phyloP scores from a whole-genome alignment of 805 yeast species.

The Kodamaea neixiangensis region DNA sequence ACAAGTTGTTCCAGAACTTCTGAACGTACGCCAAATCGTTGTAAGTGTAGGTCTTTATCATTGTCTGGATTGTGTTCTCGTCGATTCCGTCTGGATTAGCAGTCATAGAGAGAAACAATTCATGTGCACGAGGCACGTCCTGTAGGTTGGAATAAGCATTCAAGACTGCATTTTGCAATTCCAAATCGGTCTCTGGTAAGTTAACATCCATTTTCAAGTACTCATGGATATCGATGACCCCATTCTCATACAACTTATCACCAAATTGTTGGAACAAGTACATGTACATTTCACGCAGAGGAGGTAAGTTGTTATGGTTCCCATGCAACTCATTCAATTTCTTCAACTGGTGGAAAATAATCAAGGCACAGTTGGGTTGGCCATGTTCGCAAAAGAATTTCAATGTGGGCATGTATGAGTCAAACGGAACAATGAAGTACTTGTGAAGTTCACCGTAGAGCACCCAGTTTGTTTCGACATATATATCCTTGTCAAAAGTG shows the following conservation, averaged over 20 bases:
- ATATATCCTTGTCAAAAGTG: conserved; percentile 28
- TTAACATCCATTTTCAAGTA: conserved; percentile 61
- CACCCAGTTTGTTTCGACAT: conserved; percentile 54
- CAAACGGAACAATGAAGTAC: conserved; percentile 58
- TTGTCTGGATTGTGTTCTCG: conserved; percentile 63
- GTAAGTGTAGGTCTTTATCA: conserved; percentile 63
- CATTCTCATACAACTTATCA: conserved; percentile 57
- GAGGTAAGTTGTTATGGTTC: conserved; percentile 23
- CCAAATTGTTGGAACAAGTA: conserved; percentile 65
- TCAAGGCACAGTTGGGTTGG: conserved; percentile 62
- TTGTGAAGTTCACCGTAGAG: conserved; percentile 58
- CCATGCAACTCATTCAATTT: conserved; percentile 55
- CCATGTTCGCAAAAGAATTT: conserved; percentile 53
- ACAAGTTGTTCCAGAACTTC: conserved; percentile 61
- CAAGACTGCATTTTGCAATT: conserved; percentile 60
- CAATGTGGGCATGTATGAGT: conserved; percentile 59
- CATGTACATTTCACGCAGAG: conserved; percentile 54
- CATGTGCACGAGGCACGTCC: conserved; percentile 56
- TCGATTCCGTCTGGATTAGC: conserved; percentile 60
- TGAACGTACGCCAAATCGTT: conserved; percentile 57
- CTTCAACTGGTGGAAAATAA: conserved; percentile 62
- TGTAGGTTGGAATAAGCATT: conserved; percentile 63
- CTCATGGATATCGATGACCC: conserved; percentile 64
- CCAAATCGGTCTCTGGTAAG: conserved; percentile 53
- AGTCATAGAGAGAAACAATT: conserved; percentile 59